Percentiles rank a stretch among this genome's conserved stretches.
Evolutionary conservation across 2,329 filamentous ascomycete genomes (phyloP).

Genomic region (Calonectria leucothoes): DNA sequence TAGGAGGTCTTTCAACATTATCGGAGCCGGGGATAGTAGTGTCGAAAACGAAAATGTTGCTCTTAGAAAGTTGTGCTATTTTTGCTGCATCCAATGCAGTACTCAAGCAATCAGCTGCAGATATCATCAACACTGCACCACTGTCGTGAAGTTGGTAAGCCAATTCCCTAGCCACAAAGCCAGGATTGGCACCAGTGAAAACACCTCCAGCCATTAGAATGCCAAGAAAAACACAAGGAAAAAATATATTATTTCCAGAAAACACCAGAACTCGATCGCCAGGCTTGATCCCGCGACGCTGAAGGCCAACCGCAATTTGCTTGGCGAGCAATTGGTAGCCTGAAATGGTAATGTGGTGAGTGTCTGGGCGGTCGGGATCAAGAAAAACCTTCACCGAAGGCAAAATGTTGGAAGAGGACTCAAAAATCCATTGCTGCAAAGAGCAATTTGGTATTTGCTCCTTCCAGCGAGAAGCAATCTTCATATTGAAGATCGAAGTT

Average conservation of each 20-base stretch:
- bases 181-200: constrained; percentile 81
- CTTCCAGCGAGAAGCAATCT: constrained; percentile 59
- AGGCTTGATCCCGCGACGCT: constrained; percentile 69
- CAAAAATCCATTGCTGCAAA: constrained; percentile 67
- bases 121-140: constrained; percentile 74
- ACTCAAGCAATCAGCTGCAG: constrained; percentile 68
- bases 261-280: constrained; percentile 81
- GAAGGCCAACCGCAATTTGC: constrained; percentile 76
- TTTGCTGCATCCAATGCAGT: constrained; percentile 75
- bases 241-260: constrained; percentile 80
- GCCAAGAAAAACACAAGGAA: constrained; percentile 77
- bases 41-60: constrained; percentile 77
- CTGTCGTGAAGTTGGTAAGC: constrained; percentile 81
- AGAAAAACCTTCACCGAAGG: constrained; percentile 61
- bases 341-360: constrained; percentile 71
- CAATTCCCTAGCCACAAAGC: constrained; percentile 75
- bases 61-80: constrained; percentile 63
- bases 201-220: constrained; percentile 81
- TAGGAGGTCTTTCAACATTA: not conserved
- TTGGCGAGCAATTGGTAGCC: constrained; percentile 77
- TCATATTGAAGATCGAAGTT: constrained; percentile 48
- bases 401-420: constrained; percentile 55
- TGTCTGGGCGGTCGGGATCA: constrained; percentile 75
- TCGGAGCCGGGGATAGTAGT: constrained; percentile 53
- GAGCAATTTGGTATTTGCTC: constrained; percentile 59